phyloP scores from a whole-genome alignment of 805 yeast genomes.

The Candida michaelii region DNA sequence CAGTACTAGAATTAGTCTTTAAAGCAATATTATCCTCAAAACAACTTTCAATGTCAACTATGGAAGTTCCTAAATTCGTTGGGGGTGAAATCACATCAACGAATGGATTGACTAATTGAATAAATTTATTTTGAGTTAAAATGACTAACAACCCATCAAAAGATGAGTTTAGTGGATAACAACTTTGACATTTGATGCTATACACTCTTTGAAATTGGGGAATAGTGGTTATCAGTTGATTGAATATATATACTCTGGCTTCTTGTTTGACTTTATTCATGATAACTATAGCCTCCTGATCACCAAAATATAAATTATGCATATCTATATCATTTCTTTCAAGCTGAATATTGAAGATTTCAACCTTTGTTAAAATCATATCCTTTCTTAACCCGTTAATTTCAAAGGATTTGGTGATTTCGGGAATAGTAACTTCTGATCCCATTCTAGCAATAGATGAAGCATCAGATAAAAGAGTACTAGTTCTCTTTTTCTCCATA shows the following conservation, averaged over 20 bases:
- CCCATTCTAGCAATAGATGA: constrained; percentile 49
- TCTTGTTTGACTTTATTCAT: constrained; percentile 43
- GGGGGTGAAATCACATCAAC: constrained; percentile 29
- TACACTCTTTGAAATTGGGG: constrained; percentile 34
- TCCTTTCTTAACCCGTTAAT: constrained; percentile 54
- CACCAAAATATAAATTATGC: constrained; percentile 42
- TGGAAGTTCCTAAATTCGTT: constrained; percentile 12
- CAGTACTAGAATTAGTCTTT: constrained; percentile 20
- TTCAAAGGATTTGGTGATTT: constrained; percentile 29
- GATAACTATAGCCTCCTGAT: constrained; percentile 62
- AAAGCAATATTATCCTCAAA: constrained; percentile 29
- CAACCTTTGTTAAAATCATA: constrained; percentile 64
- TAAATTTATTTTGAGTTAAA: constrained; percentile 31
- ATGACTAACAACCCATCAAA: constrained; percentile 48
- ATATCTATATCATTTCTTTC: constrained; percentile 33
- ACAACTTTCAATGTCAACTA: constrained; percentile 27
- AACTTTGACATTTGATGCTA: constrained; percentile 34
- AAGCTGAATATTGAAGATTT: constrained; percentile 36
- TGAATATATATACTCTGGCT: constrained; percentile 52
- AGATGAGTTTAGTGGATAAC: constrained; percentile 34
- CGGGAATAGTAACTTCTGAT: constrained; percentile 32
- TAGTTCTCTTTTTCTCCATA: constrained; percentile 45
- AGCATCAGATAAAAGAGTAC: constrained; percentile 40
- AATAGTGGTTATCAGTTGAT: constrained; percentile 27
- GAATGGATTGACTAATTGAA: constrained; percentile 57